Percentiles rank a stretch among this genome's conserved stretches.
These are phyloP conservation scores for Leccinum olivaceopallidum DNA, from an alignment of 768 basidiomycete genomes.

Conservation along the genomic window DNA sequence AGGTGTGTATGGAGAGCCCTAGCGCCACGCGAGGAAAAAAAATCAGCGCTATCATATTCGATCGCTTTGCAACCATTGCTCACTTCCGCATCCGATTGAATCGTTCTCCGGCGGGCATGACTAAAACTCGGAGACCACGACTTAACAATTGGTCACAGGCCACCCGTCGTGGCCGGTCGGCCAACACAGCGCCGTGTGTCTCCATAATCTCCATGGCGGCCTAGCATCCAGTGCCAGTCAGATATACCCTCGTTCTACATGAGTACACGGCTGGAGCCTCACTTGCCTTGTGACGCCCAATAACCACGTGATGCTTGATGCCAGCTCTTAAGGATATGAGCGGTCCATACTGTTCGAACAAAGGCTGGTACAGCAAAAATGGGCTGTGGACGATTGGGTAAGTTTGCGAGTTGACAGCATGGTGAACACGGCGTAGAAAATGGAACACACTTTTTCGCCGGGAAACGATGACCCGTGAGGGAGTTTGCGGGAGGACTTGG, in stretches of 20 bases:
- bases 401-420: background rate
- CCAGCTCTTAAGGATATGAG: constrained; percentile 55
- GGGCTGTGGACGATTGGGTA: background rate
- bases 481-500: constrained; percentile 6
- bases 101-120: constrained; percentile 49
- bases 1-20: constrained; percentile 57
- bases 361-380: constrained; percentile 40
- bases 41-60: too few relatives aligned
- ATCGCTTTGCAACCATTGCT: constrained; percentile 2
- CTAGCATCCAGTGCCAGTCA: constrained; percentile 27
- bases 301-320: constrained; percentile 11
- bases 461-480: constrained; percentile 5
- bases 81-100: constrained; percentile 57
- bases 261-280: background rate
- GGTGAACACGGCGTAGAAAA: background rate
- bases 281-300: constrained; percentile 19
- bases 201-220: constrained; percentile 62
- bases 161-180: constrained; percentile 38
- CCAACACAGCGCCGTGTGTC: constrained; percentile 44
- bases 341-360: constrained; percentile 58
- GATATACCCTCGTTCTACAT: background rate
- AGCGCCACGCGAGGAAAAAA: too few relatives aligned
- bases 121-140: constrained; percentile 52
- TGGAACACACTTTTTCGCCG: constrained; percentile 1
- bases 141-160: constrained; percentile 49